These are phyloP conservation scores for Alloascoidea africana DNA, from an alignment of 805 yeast genomes.

Conservation along the genomic window DNA sequence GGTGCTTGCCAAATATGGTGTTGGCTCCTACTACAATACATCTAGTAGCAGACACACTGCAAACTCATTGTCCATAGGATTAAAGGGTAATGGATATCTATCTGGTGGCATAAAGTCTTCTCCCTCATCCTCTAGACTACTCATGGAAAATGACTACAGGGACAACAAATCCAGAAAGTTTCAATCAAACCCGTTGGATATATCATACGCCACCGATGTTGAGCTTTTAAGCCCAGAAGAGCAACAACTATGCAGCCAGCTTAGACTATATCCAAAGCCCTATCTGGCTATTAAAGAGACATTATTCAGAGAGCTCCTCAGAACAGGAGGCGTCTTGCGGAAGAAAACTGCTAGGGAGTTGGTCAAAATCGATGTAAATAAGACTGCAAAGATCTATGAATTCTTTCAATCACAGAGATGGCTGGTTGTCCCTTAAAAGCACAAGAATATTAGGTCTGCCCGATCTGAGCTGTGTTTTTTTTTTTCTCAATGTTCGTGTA, in stretches of 20 bases:
- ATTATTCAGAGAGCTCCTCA: constrained; percentile 71
- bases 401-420: constrained; percentile 89
- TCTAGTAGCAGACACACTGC: constrained; percentile 20
- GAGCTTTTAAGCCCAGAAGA: constrained; percentile 80
- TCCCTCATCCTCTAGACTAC: not conserved
- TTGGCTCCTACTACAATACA: constrained; percentile 6
- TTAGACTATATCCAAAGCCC: constrained; percentile 85
- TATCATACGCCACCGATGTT: constrained; percentile 58
- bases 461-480: constrained; percentile 1
- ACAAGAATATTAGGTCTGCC: too few species aligned
- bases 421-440: constrained; percentile 24
- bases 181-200: constrained; percentile 19
- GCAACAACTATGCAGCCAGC: constrained; percentile 65
- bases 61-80: constrained; percentile 16
- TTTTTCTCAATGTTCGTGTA: not conserved
- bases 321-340: constrained; percentile 72
- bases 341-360: constrained; percentile 77
- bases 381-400: constrained; percentile 80
- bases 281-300: constrained; percentile 86
- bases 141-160: not conserved
- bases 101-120: not conserved
- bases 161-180: not conserved
- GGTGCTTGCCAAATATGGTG: constrained; percentile 3
- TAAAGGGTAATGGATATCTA: not conserved
- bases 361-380: constrained; percentile 70